Evolutionary conservation across 2,329 filamentous ascomycete genomes (phyloP).

Genomic region (Sclerotinia sclerotiorum): DNA sequence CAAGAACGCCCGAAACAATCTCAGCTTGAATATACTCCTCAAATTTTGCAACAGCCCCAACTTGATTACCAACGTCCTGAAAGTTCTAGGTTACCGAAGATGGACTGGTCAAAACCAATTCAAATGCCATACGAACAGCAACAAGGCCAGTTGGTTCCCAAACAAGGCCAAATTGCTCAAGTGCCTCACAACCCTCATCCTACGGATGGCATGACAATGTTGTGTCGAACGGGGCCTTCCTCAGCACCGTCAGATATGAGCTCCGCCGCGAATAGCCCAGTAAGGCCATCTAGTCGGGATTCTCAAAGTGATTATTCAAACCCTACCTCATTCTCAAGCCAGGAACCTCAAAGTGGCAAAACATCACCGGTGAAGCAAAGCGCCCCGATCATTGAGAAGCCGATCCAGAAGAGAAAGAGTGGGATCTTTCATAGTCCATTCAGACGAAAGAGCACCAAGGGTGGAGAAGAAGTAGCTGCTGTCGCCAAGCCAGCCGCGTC

Average conservation of each 20-base stretch:
- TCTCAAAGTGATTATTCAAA: constrained; percentile 90
- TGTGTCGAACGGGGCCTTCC: constrained; percentile 75
- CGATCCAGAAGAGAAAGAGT: constrained; percentile 66
- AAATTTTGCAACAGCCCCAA: constrained; percentile 29
- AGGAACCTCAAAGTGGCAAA: constrained; percentile 73
- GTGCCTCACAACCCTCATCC: constrained; percentile 93
- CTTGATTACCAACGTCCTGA: constrained; percentile 28
- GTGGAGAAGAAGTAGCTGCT: constrained; percentile 60
- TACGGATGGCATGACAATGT: constrained; percentile 95
- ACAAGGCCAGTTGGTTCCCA: constrained; percentile 30
- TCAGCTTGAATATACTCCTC: constrained; percentile 25
- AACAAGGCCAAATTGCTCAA: constrained; percentile 59
- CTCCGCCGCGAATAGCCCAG: constrained; percentile 60
- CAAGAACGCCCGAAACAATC: constrained; percentile 26
- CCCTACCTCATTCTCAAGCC: constrained; percentile 83
- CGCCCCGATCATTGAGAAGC: constrained; percentile 54
- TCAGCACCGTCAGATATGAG: constrained; percentile 69
- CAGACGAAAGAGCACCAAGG: constrained; percentile 81
- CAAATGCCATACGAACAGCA: constrained; percentile 25
- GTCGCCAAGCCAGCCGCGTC: constrained; percentile 38
- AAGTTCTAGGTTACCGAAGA: constrained; percentile 23
- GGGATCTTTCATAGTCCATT: constrained; percentile 96
- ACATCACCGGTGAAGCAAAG: constrained; percentile 69
- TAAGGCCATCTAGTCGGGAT: constrained; percentile 78
- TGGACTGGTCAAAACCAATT: constrained; percentile 24